These are phyloP conservation scores for Arthroderma sp. DNA, from an alignment of 2,329 filamentous ascomycete genomes.

Conservation along the genomic window DNA sequence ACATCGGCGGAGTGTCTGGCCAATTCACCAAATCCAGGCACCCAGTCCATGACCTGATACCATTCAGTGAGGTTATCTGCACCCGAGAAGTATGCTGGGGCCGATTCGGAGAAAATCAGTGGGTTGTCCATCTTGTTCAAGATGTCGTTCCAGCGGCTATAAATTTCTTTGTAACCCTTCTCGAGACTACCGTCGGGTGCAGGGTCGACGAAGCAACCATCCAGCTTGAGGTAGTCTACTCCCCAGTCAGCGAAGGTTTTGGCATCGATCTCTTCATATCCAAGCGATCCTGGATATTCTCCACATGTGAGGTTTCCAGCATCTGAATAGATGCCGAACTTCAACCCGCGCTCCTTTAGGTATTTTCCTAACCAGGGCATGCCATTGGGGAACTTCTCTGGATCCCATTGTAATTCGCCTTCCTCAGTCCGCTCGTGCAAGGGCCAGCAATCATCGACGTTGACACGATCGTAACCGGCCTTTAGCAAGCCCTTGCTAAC, in stretches of 20 bases:
- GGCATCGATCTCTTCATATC: slow-evolving; percentile 31
- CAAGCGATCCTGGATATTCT: slow-evolving; percentile 30
- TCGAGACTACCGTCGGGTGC: slow-evolving; percentile 12
- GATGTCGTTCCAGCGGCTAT: slow-evolving; percentile 33
- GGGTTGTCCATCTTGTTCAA: slow-evolving; percentile 23
- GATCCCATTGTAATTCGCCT: slow-evolving; percentile 30
- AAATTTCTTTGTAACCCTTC: slow-evolving; percentile 20
- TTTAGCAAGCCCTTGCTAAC: slow-evolving; percentile 27
- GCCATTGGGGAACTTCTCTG: slow-evolving; percentile 30
- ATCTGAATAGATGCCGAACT: slow-evolving; percentile 36
- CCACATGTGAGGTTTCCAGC: slow-evolving; percentile 33
- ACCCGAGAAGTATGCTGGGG: slow-evolving; percentile 32
- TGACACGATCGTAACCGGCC: slow-evolving; percentile 28
- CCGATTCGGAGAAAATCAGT: slow-evolving; percentile 34
- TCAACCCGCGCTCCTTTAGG: slow-evolving; percentile 27
- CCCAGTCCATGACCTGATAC: slow-evolving; percentile 35
- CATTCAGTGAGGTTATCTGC: slow-evolving; percentile 29
- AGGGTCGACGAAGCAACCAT: slow-evolving; percentile 27
- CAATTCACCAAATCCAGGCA: slow-evolving; percentile 29
- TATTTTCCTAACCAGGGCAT: slow-evolving; percentile 30
- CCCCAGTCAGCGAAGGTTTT: slow-evolving; percentile 26
- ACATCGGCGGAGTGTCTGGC: slow-evolving; percentile 35
- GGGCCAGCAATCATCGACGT: slow-evolving; percentile 37
- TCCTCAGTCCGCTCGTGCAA: slow-evolving; percentile 21
- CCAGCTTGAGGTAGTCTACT: slow-evolving; percentile 38